phyloP scores from a whole-genome alignment of 2,329 filamentous ascomycete species.

The Alternaria burnsii region DNA sequence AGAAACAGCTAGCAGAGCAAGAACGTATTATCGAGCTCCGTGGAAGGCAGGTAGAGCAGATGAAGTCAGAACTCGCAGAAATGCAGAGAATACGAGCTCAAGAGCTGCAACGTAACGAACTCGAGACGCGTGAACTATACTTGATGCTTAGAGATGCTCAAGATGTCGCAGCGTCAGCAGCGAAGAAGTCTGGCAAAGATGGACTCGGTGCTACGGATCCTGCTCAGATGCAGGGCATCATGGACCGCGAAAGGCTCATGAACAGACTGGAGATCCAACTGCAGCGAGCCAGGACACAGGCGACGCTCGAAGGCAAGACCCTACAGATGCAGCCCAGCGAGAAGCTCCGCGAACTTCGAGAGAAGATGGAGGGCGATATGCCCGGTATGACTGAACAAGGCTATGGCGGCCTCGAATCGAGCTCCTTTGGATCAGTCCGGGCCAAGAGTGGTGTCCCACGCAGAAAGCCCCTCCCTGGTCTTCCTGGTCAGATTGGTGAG shows the following conservation, averaged over 20 bases:
- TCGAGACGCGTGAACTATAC: conserved; percentile 95
- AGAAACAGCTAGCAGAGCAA: conserved; percentile 94
- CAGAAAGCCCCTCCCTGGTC: conserved; percentile 50
- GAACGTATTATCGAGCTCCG: conserved; percentile 89
- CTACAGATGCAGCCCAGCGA: conserved; percentile 90
- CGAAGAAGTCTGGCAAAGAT: conserved; percentile 65
- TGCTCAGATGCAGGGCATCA: conserved; percentile 84
- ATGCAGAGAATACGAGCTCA: conserved; percentile 85
- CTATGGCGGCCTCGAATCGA: conserved; percentile 68
- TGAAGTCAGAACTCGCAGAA: conserved; percentile 89
- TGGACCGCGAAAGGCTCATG: conserved; percentile 93
- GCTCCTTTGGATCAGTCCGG: conserved; percentile 66
- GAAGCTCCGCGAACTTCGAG: conserved; percentile 86
- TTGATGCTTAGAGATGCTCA: conserved; percentile 98
- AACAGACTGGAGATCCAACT: conserved; percentile 93
- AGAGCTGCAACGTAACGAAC: conserved; percentile 91
- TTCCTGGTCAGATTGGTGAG: conserved; percentile 47
- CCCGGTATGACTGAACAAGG: conserved; percentile 56
- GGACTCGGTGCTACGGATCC: conserved; percentile 71
- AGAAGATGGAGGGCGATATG: conserved; percentile 82
- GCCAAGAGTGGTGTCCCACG: conserved; percentile 52
- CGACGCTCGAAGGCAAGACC: conserved; percentile 91
- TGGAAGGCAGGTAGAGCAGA: conserved; percentile 80
- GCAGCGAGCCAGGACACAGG: conserved; percentile 96
- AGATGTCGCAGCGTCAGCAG: conserved; percentile 90